Conservation (phyloP, 129 eudicot species). For the Pittosporum tobira region DNA sequence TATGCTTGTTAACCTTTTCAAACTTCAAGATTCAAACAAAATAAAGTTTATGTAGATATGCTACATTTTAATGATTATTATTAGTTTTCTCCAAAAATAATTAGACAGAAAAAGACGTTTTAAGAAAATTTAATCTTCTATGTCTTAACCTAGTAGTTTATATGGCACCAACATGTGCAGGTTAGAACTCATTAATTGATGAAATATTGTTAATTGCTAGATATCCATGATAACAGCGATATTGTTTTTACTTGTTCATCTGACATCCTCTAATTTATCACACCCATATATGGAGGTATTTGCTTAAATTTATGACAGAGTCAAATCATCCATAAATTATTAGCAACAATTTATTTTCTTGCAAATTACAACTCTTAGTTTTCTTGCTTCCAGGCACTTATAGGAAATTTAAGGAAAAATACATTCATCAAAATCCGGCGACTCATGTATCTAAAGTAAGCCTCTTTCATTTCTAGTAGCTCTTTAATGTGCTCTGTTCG, state of each 20-base stretch:
- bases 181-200: no score
- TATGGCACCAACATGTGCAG: no score
- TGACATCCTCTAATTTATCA: neutral
- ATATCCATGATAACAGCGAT: constrained; percentile 6
- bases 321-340: neutral
- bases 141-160: no score
- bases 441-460: constrained; percentile 50
- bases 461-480: neutral
- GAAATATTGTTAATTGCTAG: neutral
- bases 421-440: constrained; percentile 45
- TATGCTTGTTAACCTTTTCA: no score
- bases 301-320: neutral
- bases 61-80: no score
- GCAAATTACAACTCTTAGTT: neutral
- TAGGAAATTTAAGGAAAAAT: constrained; percentile 77
- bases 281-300: neutral
- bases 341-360: constrained; percentile 3
- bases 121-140: no score
- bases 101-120: no score
- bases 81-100: no score
- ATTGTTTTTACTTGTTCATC: neutral
- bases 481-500: neutral
- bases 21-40: no score
- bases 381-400: constrained; percentile 59
- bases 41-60: no score